phyloP scores from a whole-genome alignment of 169 alveolate species.

The Plasmodium reichenowi region DNA sequence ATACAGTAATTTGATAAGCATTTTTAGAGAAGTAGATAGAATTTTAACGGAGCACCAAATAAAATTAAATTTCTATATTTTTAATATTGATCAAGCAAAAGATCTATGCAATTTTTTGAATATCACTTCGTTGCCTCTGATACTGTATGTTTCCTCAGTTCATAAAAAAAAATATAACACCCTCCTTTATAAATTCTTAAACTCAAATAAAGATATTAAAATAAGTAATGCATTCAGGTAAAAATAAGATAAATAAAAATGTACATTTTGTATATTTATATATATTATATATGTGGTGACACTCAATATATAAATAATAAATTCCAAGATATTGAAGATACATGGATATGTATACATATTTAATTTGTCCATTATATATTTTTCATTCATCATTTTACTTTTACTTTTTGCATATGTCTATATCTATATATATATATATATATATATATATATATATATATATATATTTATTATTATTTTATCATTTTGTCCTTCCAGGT shows the following conservation, averaged over 20 bases:
- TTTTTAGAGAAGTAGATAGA: conserved; percentile 75
- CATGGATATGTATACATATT: neutral
- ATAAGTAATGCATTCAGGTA: conserved; percentile 77
- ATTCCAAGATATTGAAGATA: no score
- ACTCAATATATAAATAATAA: no score
- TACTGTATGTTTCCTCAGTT: conserved; percentile 66
- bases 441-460: neutral
- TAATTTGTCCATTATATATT: neutral
- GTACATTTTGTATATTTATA: no score
- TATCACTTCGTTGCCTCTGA: conserved; percentile 43
- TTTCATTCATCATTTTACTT: neutral
- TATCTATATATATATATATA: neutral
- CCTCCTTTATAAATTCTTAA: conserved; percentile 29
- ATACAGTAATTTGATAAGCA: conserved; percentile 51
- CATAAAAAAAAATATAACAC: conserved; percentile 69
- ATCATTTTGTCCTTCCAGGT: conserved; percentile 7
- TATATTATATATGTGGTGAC: no score
- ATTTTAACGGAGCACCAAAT: conserved; percentile 37
- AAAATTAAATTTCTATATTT: conserved; percentile 60
- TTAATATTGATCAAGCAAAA: conserved; percentile 59
- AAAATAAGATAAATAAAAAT: conserved; percentile 4
- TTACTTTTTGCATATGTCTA: neutral
- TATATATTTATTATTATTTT: neutral
- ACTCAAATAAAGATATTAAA: conserved; percentile 67
- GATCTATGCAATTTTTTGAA: conserved; percentile 51